phyloP scores from a whole-genome alignment of 1,284 basidiomycete species.

The Ustilago trichophora region DNA sequence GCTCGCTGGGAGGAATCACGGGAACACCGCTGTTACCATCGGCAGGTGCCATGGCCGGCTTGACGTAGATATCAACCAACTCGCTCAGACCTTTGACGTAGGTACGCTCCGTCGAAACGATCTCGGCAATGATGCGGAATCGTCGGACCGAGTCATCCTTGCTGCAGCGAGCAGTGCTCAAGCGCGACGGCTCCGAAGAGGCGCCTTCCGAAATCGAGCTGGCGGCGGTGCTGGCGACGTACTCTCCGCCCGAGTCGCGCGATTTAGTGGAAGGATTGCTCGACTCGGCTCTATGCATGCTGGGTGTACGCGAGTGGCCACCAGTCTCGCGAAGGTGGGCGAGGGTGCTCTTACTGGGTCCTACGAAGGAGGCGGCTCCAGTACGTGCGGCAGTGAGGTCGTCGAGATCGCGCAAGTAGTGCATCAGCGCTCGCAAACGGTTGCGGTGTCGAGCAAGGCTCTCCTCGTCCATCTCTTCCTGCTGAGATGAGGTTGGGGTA shows the following conservation, averaged over 20 bases:
- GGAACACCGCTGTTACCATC: slow-evolving; percentile 71
- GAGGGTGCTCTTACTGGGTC: slow-evolving; percentile 29
- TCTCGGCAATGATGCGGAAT: slow-evolving; percentile 65
- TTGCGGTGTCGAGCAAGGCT: slow-evolving; percentile 70
- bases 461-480: slow-evolving; percentile 38
- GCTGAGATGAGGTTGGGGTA: neutral
- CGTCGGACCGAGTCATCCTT: slow-evolving; percentile 65
- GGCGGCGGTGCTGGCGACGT: slow-evolving; percentile 29
- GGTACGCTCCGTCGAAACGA: slow-evolving; percentile 84
- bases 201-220: slow-evolving; percentile 26
- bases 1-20: slow-evolving; percentile 82
- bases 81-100: slow-evolving; percentile 93
- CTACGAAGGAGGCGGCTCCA: slow-evolving; percentile 22
- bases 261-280: slow-evolving; percentile 44
- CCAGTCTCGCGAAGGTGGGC: slow-evolving; percentile 19
- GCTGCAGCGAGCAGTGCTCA: slow-evolving; percentile 28
- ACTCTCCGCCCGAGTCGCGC: slow-evolving; percentile 32
- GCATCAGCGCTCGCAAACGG: slow-evolving; percentile 87
- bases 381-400: slow-evolving; percentile 71
- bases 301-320: slow-evolving; percentile 24
- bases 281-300: slow-evolving; percentile 37
- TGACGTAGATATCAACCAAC: slow-evolving; percentile 93
- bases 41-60: slow-evolving; percentile 78
- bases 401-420: slow-evolving; percentile 92
- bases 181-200: slow-evolving; percentile 11